Percentiles rank a stretch among this genome's conserved stretches.
phyloP scores from a whole-genome alignment of 305 asterid genomes.

The Rubia tinctorum region DNA sequence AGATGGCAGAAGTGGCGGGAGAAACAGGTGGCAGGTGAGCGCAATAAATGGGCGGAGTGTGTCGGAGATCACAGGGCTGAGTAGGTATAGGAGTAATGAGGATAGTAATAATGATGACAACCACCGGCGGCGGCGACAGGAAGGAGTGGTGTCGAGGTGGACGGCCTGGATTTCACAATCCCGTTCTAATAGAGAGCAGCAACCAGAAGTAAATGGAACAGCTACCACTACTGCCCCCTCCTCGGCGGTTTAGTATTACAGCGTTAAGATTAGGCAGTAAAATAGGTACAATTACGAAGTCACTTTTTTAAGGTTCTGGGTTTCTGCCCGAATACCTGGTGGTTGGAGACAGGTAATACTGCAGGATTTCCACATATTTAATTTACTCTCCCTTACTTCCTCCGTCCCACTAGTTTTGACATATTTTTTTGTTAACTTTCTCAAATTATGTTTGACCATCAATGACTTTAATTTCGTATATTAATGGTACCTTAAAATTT shows the following conservation, averaged over 20 bases:
- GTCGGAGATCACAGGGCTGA: slow-evolving; percentile 82
- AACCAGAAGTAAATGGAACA: not conserved
- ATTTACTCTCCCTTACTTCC: no score
- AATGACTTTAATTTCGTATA: no score
- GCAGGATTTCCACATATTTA: not conserved
- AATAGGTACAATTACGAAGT: not conserved
- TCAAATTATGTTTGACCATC: no score
- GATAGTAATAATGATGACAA: slow-evolving; percentile 8
- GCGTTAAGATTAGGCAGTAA: not conserved
- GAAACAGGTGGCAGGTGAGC: slow-evolving; percentile 17
- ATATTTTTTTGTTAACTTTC: no score
- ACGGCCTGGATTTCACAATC: slow-evolving; percentile 78
- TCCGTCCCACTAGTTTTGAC: no score
- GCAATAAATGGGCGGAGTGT: slow-evolving; percentile 70
- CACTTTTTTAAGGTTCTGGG: not conserved
- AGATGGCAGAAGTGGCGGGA: not conserved
- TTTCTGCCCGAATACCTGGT: not conserved
- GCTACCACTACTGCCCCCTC: not conserved
- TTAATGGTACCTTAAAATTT: no score
- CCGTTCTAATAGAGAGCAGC: not conserved
- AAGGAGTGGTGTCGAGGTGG: slow-evolving; percentile 64
- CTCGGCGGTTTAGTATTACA: not conserved
- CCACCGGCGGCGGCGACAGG: slow-evolving; percentile 16
- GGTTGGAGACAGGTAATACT: not conserved
- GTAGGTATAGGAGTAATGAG: slow-evolving; percentile 60